Conservation (phyloP, 371 early-diverging fungal genomes). For the Apophysomyces variabilis region DNA sequence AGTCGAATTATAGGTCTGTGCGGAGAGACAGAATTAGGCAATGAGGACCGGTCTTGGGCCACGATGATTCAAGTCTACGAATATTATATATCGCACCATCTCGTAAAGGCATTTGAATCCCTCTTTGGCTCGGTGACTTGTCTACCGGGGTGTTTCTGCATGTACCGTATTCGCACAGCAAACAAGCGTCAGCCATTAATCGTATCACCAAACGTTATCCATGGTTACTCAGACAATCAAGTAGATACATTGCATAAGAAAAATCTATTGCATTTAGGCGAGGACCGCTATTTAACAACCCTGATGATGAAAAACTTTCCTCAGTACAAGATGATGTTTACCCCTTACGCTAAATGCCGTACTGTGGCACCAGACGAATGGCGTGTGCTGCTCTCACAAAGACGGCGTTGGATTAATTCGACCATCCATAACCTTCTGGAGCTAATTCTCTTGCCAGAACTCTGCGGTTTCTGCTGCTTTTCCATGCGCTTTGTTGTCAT, state of each 20-base stretch:
- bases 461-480: constrained; percentile 98
- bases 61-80: constrained; percentile 96
- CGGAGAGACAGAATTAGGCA: constrained; percentile 84
- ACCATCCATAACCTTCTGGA: constrained; percentile 97
- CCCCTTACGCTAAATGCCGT: constrained; percentile 92
- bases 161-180: constrained; percentile 88
- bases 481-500: constrained; percentile 98
- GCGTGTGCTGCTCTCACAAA: constrained; percentile 90
- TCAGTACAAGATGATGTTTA: constrained; percentile 91
- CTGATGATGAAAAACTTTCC: constrained; percentile 97
- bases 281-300: constrained; percentile 98
- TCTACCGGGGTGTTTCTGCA: constrained; percentile 96
- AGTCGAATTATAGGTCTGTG: constrained; percentile 82
- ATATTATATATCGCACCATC: constrained; percentile 95
- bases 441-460: constrained; percentile 85
- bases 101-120: constrained; percentile 92
- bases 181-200: constrained; percentile 69
- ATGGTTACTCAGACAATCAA: constrained; percentile 90
- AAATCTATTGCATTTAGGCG: constrained; percentile 96
- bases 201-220: constrained; percentile 77
- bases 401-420: constrained; percentile 99
- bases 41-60: constrained; percentile 81
- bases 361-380: constrained; percentile 95
- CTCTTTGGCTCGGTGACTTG: constrained; percentile 96
- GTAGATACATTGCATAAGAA: constrained; percentile 98